Evolutionary conservation across 352 stramenopile genomes (phyloP), one percentile per base, ranked within the genome.

Genomic region (Phytophthora syringae): DNA sequence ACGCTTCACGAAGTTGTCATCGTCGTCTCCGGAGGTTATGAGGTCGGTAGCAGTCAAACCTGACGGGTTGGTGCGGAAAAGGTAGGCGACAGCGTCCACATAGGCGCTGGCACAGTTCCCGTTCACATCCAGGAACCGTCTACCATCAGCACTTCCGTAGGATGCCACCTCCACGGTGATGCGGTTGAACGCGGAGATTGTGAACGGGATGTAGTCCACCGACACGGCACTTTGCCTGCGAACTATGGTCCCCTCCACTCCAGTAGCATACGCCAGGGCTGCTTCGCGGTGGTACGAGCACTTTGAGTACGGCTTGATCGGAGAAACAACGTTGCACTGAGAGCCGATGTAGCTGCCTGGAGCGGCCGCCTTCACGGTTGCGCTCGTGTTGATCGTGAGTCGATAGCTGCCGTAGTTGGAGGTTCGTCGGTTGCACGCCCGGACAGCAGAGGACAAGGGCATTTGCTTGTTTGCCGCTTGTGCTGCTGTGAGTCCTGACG

Each of bases 351-450:
- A 90, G 47, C 57, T 81, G 15, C 67, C 68, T 1, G 78, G 78
- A 1, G 66, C 54, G 11, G 40, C 52, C 13, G 77, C 77, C 6
- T 57, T 68, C 27, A 90, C 59, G 1, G 57, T 53, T 3, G 65
- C 68, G 0, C 58, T 72, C 15, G 76, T 78, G 0, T 67, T 77
- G 59, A 91, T 74, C 0, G 82, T 90, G 12, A 90, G 60, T 9
- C 77, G 72, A 56, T 91, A 91, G 72, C 48, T 93, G 28, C 84
- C 84, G 40, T 88, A 91, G 58, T 87, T 90, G 18, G 80, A 88
- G 11, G 83, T 68, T n/a, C 51, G 49, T 2, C 67, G 49, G 37
- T 77, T 67, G 64, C 84, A 90, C 28, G 88, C 67, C 5, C 70
- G 76, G 13, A 87, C 71, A 10, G 54, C 50, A 3, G 50, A 47